Percentiles rank a stretch among this genome's conserved stretches.
Conservation (phyloP, 1,284 basidiomycete genomes). For the Phylloboletellus chloephorus region DNA sequence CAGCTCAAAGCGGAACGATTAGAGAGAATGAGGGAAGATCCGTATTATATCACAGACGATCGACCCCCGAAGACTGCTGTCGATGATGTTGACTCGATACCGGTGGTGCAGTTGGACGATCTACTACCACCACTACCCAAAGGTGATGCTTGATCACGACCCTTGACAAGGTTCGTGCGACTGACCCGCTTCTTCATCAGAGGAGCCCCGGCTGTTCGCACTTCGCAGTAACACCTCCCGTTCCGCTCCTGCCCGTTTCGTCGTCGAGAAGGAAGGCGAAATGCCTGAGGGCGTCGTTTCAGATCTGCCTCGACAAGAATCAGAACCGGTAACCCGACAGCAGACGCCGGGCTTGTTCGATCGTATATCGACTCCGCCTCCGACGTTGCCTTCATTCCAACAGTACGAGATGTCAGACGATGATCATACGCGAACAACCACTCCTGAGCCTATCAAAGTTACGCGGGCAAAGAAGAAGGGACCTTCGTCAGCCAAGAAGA, state of each 20-base stretch:
- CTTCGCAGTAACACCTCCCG: constrained; percentile 34
- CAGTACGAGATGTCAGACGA: constrained; percentile 53
- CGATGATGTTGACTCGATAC: constrained; percentile 79
- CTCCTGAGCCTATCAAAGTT: constrained; percentile 71
- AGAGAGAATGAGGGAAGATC: constrained; percentile 75
- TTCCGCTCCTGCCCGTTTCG: constrained; percentile 37
- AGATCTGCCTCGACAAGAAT: constrained; percentile 19
- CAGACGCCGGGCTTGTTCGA: constrained; percentile 28
- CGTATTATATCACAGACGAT: constrained; percentile 80
- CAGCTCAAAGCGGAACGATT: constrained; percentile 72
- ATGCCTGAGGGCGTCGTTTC: constrained; percentile 65
- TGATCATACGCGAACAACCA: constrained; percentile 46
- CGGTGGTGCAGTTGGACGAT: constrained; percentile 75
- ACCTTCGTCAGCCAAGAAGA: constrained; percentile 55
- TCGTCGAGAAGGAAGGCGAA: constrained; percentile 77
- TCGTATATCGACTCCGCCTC: constrained; percentile 35
- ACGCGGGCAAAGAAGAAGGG: constrained; percentile 67
- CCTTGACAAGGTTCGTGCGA: neutral
- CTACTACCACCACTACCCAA: constrained; percentile 41
- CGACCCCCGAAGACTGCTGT: constrained; percentile 37
- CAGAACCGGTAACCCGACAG: constrained; percentile 23
- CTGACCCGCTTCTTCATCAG: constrained; percentile 18
- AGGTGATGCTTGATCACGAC: constrained; percentile 25
- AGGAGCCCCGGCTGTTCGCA: constrained; percentile 37
- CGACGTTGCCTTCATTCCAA: constrained; percentile 47